phyloP scores from a whole-genome alignment of 371 early-diverging fungal genomes.

The Dinochytrium kinnereticum region DNA sequence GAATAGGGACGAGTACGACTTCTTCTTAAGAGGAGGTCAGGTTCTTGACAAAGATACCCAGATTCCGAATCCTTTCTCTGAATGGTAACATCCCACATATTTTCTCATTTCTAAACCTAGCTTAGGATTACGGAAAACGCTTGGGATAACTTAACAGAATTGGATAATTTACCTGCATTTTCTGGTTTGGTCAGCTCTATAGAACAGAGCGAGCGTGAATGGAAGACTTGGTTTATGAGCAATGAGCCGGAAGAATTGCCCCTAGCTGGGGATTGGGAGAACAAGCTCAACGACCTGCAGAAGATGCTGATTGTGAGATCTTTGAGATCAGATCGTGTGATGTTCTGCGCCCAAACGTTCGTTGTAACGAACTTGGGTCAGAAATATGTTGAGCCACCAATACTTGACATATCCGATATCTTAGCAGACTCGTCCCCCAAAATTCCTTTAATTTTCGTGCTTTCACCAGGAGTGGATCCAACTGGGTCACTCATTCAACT shows the following conservation, averaged over 20 bases:
- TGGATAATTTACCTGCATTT: slow-evolving; percentile 52
- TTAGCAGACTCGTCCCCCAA: slow-evolving; percentile 53
- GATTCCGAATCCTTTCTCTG: slow-evolving; percentile 55
- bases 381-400: slow-evolving; percentile 59
- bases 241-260: slow-evolving; percentile 56
- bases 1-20: slow-evolving; percentile 57
- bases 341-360: slow-evolving; percentile 56
- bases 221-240: slow-evolving; percentile 61
- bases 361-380: slow-evolving; percentile 58
- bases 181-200: slow-evolving; percentile 54
- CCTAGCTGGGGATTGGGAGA: slow-evolving; percentile 65
- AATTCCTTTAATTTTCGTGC: slow-evolving; percentile 59
- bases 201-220: slow-evolving; percentile 63
- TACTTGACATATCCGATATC: slow-evolving; percentile 57
- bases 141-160: slow-evolving; percentile 62
- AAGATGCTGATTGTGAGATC: slow-evolving; percentile 58
- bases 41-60: slow-evolving; percentile 60
- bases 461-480: slow-evolving; percentile 61
- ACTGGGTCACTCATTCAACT: slow-evolving; percentile 46
- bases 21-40: slow-evolving; percentile 58
- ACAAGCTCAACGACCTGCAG: slow-evolving; percentile 61
- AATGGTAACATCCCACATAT: slow-evolving; percentile 46
- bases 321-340: slow-evolving; percentile 56
- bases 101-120: background rate
- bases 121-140: slow-evolving; percentile 53